Base-by-base conservation (phyloP, 345 rosid species). In the Eutrema heterophyllum region DNA sequence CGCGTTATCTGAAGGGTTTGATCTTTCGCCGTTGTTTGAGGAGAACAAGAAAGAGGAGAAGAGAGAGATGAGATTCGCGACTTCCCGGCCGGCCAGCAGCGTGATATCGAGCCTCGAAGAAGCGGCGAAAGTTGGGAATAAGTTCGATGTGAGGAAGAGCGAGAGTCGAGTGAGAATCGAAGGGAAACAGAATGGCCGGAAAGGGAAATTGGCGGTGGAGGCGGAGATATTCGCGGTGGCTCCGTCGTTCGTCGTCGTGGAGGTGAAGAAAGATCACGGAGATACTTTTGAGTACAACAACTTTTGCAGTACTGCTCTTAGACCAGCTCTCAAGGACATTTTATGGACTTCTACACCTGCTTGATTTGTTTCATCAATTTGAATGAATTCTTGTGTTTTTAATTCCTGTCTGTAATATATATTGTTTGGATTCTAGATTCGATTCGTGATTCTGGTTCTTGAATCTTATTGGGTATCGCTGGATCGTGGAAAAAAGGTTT, bases 291-390 rank as follows among this genome's bases (percentile, higher is more conserved):
- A 94, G 79, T 94, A 89, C 51, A 91, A 94, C 49, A 89, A 86
- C 78, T 94, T 94, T 82, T 94, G 97, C 77, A 86, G 80, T 68
- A 80, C 91, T 54, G 90, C 89, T 71, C 86, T 91, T 29, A 84
- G 96, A 80, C 98, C 98, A 68, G 95, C 96, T 36, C 90, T 94
- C 3, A 91, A 91, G 48, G 97, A 91, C 82, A 89, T 94, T 10
- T 73, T 91, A 21, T 91, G 98, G 97, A 93, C 82, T 56, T 76
- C 89, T 2, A 79, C 88, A 0, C 71, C 84, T 33, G 90, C 80
- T 51, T 88, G 81, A 86, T 29, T 6, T 24, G 10, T 18, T 36
- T 40, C 21, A 12, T 39, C 49, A 15, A 21, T 48, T 14, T 70
- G 29, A 41, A 21, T 21, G 24, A 2, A n/a, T 27, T 30, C 29